These are phyloP conservation scores for Herpotrichia juniperi DNA, from an alignment of 2,329 filamentous ascomycete genomes.

Conservation along the genomic window DNA sequence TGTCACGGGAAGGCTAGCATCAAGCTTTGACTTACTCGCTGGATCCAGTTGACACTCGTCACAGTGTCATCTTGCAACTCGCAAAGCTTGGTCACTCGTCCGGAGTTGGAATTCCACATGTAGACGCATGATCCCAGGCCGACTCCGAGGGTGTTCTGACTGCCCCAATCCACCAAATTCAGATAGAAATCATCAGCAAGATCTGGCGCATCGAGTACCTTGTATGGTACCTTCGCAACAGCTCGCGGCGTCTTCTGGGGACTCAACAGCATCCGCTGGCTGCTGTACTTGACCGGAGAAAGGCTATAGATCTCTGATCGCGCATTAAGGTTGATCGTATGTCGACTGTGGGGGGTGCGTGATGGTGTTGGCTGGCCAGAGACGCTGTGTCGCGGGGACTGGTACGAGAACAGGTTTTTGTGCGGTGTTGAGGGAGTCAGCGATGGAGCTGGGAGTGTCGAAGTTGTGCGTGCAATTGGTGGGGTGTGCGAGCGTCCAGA, in stretches of 20 bases:
- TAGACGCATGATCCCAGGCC: conserved; percentile 93
- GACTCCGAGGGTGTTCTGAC: conserved; percentile 90
- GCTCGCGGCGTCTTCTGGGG: conserved; percentile 86
- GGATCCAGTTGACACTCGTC: conserved; percentile 98
- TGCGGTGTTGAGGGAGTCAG: conserved; percentile 93
- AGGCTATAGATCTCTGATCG: conserved; percentile 93
- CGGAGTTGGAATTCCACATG: conserved; percentile 95
- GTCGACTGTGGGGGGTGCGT: conserved; percentile 84
- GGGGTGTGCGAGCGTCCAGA: conserved; percentile 81
- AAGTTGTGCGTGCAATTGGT: conserved; percentile 65
- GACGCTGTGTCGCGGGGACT: conserved; percentile 69
- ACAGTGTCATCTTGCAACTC: conserved; percentile 92
- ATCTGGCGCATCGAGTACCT: conserved; percentile 95
- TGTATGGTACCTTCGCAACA: conserved; percentile 96
- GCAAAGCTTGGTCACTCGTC: conserved; percentile 91
- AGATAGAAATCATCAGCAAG: conserved; percentile 97
- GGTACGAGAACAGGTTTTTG: conserved; percentile 95
- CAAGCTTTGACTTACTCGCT: conserved; percentile 64
- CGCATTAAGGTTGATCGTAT: conserved; percentile 87
- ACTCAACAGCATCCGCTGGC: conserved; percentile 90
- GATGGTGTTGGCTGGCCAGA: conserved; percentile 85
- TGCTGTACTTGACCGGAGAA: conserved; percentile 90
- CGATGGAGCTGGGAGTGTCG: conserved; percentile 70
- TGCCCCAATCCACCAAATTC: conserved; percentile 97
- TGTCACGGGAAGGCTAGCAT: background rate